Base-by-base conservation (phyloP, 768 basidiomycete genomes). In the Hygrocybe punicea region DNA sequence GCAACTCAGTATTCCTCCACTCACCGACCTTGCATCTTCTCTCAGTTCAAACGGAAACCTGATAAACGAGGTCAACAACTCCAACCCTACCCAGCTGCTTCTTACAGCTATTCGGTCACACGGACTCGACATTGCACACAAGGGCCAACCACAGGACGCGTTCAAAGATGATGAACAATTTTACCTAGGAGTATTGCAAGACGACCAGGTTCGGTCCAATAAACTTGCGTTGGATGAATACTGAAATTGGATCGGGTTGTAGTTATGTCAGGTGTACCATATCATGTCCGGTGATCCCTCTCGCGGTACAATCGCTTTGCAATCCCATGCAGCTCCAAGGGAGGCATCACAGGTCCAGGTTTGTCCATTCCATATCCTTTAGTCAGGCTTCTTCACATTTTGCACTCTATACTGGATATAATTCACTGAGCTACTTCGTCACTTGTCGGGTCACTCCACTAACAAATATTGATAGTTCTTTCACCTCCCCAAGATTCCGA, bases 211-310 rank as follows among this genome's bases (percentile, higher is more conserved):
- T 42, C 9, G 69, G 51, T 29, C 19, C 19, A 10, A n/a, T 21
- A 1, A 19, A 24, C 44, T 36, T 36, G 46, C 16, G 39, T 6
- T 55, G 29, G 16, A 17, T 23, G 33, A 14, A 45, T 13, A 2
- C 6, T 14, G n/a, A 29, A 17, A 48, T 33, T 33, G 14, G 3
- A 9, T 55, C 25, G 16, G 29, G 24, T 35, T 29, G 8, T 52
- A 84, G 81, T 59, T 80, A 2, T 63, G 65, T 19, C 77, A 78
- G 46, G 73, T 86, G 37, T 81, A 81, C 62, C 77, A 71, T 54
- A 84, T 91, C 57, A 82, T 77, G 21, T 84, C 88, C 0, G 89
- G 89, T 3, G 87, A 87, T 63, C 88, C 87, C 1, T 83, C 83
- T 14, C 79, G 85, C 6, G 89, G 89, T 2, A 77, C 79, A 3